phyloP scores from a whole-genome alignment of 2,329 filamentous ascomycete species.

The Sporothrix euskadiensis region DNA sequence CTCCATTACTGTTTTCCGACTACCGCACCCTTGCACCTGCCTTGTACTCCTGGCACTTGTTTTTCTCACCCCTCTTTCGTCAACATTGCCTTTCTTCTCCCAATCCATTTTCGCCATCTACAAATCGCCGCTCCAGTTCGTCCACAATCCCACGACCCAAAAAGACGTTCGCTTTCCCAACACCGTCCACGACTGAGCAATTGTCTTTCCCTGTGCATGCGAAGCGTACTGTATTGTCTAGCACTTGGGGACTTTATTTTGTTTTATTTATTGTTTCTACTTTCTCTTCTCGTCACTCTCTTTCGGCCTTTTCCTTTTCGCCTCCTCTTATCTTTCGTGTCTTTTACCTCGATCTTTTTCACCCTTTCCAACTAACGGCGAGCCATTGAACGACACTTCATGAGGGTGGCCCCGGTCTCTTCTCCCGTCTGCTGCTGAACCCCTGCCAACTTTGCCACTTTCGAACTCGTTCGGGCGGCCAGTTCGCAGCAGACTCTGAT shows the following conservation, averaged over 20 bases:
- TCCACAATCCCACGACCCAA: neutral
- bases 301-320: neutral
- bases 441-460: slow-evolving; percentile 21
- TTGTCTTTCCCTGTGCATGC: neutral
- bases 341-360: neutral
- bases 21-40: slow-evolving; percentile 14
- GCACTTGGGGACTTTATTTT: neutral
- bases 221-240: neutral
- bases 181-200: neutral
- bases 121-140: slow-evolving; percentile 18
- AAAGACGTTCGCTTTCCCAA: neutral
- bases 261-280: neutral
- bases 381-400: neutral
- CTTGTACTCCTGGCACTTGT: neutral
- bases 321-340: neutral
- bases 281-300: neutral
- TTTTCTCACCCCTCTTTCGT: slow-evolving; percentile 23
- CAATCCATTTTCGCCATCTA: slow-evolving; percentile 15
- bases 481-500: slow-evolving; percentile 27
- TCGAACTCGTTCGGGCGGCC: slow-evolving; percentile 23
- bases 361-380: slow-evolving; percentile 4
- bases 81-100: slow-evolving; percentile 19
- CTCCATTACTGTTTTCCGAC: slow-evolving; percentile 18
- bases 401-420: slow-evolving; percentile 7
- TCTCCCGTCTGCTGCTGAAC: slow-evolving; percentile 4